phyloP scores from a whole-genome alignment of 441 rosid species.

The Adansonia madagascariensis region DNA sequence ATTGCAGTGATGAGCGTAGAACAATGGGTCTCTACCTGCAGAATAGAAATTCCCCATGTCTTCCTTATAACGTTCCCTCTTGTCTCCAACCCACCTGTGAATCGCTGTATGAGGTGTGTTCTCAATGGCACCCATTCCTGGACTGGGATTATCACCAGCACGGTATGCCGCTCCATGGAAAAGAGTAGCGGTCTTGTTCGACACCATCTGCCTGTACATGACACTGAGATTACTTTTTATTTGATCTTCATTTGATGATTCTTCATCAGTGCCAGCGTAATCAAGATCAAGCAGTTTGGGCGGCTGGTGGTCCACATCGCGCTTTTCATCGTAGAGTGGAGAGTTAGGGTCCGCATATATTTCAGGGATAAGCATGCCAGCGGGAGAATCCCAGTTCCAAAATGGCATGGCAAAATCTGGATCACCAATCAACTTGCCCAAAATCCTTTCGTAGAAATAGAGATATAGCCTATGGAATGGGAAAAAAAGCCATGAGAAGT shows the following conservation, averaged over 20 bases:
- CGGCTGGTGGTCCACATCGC: conserved; percentile 46
- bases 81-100: conserved; percentile 57
- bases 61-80: conserved; percentile 43
- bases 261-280: conserved; percentile 37
- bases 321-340: conserved; percentile 43
- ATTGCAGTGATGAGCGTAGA: conserved; percentile 56
- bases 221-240: conserved; percentile 41
- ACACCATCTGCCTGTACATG: conserved; percentile 63
- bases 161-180: conserved; percentile 55
- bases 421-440: conserved; percentile 56
- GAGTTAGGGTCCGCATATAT: conserved; percentile 41
- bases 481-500: conserved; percentile 61
- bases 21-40: conserved; percentile 62
- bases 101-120: conserved; percentile 48
- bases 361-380: conserved; percentile 53
- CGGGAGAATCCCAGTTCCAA: conserved; percentile 70
- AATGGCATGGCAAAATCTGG: conserved; percentile 60
- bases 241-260: conserved; percentile 25
- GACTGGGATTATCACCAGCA: conserved; percentile 48
- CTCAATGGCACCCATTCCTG: conserved; percentile 58
- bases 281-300: conserved; percentile 52
- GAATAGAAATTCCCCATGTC: conserved; percentile 73
- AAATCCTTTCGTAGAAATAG: conserved; percentile 53
- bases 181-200: conserved; percentile 43
- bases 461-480: conserved; percentile 67